phyloP scores from a whole-genome alignment of 2,329 filamentous ascomycete genomes.

The Epichloe brachyelytri region DNA sequence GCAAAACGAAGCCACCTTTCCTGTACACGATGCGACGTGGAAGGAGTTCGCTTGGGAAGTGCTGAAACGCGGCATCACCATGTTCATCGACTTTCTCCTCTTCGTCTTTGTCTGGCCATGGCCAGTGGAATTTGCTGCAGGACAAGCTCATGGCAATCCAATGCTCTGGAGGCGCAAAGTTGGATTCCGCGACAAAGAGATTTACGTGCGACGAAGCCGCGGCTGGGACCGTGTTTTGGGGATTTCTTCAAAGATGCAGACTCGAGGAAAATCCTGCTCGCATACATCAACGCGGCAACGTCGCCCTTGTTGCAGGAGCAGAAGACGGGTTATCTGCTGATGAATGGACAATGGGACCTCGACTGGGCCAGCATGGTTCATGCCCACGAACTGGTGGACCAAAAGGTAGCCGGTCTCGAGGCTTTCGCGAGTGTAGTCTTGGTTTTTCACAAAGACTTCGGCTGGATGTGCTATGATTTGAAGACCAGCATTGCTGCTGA shows the following conservation, averaged over 20 bases:
- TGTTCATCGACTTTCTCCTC: conserved; percentile 63
- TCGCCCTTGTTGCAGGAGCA: conserved; percentile 50
- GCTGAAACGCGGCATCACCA: conserved; percentile 44
- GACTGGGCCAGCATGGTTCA: conserved; percentile 72
- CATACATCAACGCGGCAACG: conserved; percentile 55
- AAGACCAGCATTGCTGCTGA: conserved; percentile 38
- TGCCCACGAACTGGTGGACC: conserved; percentile 57
- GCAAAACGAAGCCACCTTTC: conserved; percentile 52
- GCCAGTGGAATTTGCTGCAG: conserved; percentile 60
- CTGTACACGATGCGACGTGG: conserved; percentile 43
- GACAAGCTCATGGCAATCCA: conserved; percentile 45
- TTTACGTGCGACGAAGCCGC: conserved; percentile 67
- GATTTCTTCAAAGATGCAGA: conserved; percentile 40
- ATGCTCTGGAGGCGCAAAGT: conserved; percentile 59
- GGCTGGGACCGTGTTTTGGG: conserved; percentile 52
- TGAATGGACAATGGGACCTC: conserved; percentile 76
- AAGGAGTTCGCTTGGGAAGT: conserved; percentile 43
- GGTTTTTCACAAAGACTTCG: conserved; percentile 52
- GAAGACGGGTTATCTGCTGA: conserved; percentile 81
- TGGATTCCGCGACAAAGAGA: conserved; percentile 67
- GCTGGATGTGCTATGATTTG: conserved; percentile 51
- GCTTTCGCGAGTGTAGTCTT: conserved; percentile 61
- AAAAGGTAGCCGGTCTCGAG: conserved; percentile 45
- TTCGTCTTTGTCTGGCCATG: conserved; percentile 58
- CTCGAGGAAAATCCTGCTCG: conserved; percentile 45